phyloP scores from a whole-genome alignment of 768 basidiomycete species.

The Amylocystis lapponica region DNA sequence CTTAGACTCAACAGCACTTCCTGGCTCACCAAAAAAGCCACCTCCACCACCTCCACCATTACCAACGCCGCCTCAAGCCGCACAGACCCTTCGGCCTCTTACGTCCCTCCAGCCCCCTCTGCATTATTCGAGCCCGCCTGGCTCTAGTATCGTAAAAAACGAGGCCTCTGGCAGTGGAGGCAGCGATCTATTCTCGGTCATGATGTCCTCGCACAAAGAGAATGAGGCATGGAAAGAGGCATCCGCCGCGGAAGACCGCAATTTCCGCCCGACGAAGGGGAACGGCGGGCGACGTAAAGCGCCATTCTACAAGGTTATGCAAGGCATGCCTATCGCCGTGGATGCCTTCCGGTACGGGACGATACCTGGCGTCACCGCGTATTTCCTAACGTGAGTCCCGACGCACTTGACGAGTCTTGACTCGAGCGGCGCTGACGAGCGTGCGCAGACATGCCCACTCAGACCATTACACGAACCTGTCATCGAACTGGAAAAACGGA shows the following conservation, averaged over 20 bases:
- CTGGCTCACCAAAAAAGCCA: background rate
- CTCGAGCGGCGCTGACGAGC: background rate
- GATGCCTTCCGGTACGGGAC: constrained; percentile 94
- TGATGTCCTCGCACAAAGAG: constrained; percentile 87
- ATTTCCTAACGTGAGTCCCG: constrained; percentile 72
- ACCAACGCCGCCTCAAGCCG: no score
- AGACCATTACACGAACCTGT: constrained; percentile 92
- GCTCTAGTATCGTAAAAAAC: background rate
- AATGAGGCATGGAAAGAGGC: constrained; percentile 84
- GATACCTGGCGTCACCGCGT: constrained; percentile 85
- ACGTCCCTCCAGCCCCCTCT: constrained; percentile 18
- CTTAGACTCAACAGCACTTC: constrained; percentile 31
- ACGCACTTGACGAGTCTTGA: no score
- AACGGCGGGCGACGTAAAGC: constrained; percentile 62
- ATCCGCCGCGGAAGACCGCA: constrained; percentile 42
- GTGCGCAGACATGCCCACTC: constrained; percentile 85
- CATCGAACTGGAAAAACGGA: constrained; percentile 81
- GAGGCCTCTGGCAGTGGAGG: constrained; percentile 1
- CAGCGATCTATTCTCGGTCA: constrained; percentile 52
- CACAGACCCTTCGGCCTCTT: constrained; percentile 10
- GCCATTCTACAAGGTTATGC: constrained; percentile 93
- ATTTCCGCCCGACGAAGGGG: constrained; percentile 39
- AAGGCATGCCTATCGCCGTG: constrained; percentile 97
- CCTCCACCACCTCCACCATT: background rate
- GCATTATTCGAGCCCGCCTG: background rate